These are phyloP conservation scores for Penicillium sp. DNA, from an alignment of 2,329 filamentous ascomycete species.

Conservation along the genomic window DNA sequence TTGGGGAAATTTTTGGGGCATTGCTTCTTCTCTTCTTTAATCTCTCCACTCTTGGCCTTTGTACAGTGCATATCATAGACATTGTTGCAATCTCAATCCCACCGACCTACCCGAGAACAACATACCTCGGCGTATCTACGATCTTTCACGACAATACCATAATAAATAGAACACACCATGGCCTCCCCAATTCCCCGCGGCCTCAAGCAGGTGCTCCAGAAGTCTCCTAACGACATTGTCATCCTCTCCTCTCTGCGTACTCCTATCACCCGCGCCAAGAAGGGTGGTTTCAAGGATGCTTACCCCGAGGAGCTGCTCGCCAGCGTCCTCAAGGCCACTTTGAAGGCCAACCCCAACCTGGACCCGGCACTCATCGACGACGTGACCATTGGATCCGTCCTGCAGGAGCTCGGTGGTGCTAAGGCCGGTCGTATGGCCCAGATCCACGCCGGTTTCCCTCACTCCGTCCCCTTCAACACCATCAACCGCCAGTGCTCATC, in stretches of 20 bases:
- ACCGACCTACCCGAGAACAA: neutral
- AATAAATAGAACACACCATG: constrained; percentile 34
- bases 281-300: constrained; percentile 80
- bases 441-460: constrained; percentile 76
- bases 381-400: constrained; percentile 81
- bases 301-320: constrained; percentile 86
- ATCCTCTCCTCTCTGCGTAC: constrained; percentile 90
- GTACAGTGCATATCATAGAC: neutral
- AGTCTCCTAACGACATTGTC: constrained; percentile 77
- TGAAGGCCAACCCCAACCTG: constrained; percentile 70
- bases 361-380: constrained; percentile 72
- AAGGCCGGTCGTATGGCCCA: constrained; percentile 92
- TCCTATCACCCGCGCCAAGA: constrained; percentile 78
- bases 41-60: neutral
- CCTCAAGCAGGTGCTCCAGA: constrained; percentile 73
- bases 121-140: neutral
- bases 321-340: constrained; percentile 63
- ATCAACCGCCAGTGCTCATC: constrained; percentile 85
- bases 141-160: neutral
- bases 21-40: constrained; percentile 6
- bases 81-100: neutral
- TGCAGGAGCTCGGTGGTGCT: constrained; percentile 84
- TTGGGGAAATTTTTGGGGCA: constrained; percentile 5
- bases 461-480: constrained; percentile 75
- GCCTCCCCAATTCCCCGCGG: constrained; percentile 59